phyloP scores from a whole-genome alignment of 2,329 filamentous ascomycete genomes.

The Calycina marina region DNA sequence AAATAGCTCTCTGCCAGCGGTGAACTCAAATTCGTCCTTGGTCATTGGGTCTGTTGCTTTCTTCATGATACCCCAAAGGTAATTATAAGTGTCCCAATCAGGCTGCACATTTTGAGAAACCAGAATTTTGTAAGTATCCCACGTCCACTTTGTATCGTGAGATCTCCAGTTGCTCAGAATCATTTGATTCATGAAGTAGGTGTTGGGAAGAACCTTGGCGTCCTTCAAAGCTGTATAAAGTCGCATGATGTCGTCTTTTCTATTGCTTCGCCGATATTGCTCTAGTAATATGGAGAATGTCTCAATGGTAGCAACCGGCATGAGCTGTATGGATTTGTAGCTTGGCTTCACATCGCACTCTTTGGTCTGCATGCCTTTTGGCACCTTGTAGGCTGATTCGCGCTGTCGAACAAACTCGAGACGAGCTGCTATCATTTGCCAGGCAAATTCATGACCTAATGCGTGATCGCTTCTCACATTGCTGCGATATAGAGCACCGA shows the following conservation, averaged over 20 bases:
- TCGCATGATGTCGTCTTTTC: slow-evolving; percentile 40
- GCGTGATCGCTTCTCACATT: slow-evolving; percentile 37
- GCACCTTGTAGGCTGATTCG: slow-evolving; percentile 2
- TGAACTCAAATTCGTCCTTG: slow-evolving; percentile 3
- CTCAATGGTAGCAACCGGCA: slow-evolving; percentile 55
- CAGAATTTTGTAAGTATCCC: slow-evolving; percentile 15
- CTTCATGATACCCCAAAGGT: slow-evolving; percentile 20
- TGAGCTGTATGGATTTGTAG: slow-evolving; percentile 24
- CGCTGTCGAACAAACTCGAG: slow-evolving; percentile 45
- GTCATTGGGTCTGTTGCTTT: slow-evolving; percentile 2
- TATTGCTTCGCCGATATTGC: slow-evolving; percentile 50
- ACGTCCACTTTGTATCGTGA: slow-evolving; percentile 11
- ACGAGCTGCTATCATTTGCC: slow-evolving; percentile 61
- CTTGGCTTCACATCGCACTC: slow-evolving; percentile 7
- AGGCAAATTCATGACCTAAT: slow-evolving; percentile 54
- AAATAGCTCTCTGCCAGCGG: slow-evolving; percentile 24
- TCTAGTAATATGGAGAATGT: slow-evolving; percentile 65
- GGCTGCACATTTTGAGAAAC: slow-evolving; percentile 12
- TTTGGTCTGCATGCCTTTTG: slow-evolving; percentile 6
- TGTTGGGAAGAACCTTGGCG: slow-evolving; percentile 51
- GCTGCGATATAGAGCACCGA: slow-evolving; percentile 62
- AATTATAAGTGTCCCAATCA: slow-evolving; percentile 18
- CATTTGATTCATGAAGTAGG: slow-evolving; percentile 68
- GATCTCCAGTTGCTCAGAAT: slow-evolving; percentile 31
- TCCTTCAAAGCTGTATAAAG: slow-evolving; percentile 48